A percentile compares a stretch with the other conserved stretches of the same genome.
phyloP scores from a whole-genome alignment of 176 grass and related monocot genomes.

The Dendrocalamus sinicus region DNA sequence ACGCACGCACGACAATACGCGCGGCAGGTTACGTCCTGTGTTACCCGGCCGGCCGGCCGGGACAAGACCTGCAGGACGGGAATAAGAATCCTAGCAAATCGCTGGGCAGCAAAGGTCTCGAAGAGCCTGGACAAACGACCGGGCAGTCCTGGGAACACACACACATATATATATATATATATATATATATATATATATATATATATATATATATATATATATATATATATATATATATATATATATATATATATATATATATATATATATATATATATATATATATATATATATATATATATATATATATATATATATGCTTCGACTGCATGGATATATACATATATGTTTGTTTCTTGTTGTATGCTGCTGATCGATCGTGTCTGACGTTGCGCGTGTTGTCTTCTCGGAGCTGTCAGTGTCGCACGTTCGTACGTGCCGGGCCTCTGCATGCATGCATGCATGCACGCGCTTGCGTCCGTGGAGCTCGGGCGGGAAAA shows the following conservation, averaged over 20 bases:
- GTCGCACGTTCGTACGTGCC: neutral
- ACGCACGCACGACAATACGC: neutral
- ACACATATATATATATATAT: too few relatives aligned
- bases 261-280: too few relatives aligned
- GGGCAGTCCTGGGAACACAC: neutral
- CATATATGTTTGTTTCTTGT: too few relatives aligned
- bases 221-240: too few relatives aligned
- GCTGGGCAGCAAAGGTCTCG: constrained; percentile 13
- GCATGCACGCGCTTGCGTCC: neutral
- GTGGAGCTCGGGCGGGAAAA: too few relatives aligned
- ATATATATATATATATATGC: too few relatives aligned
- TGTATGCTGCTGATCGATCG: too few relatives aligned
- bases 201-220: too few relatives aligned
- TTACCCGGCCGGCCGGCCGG: neutral
- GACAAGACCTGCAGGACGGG: neutral
- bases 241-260: too few relatives aligned
- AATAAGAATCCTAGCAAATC: constrained; percentile 24
- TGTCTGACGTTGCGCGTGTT: neutral
- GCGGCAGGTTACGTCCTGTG: too few relatives aligned
- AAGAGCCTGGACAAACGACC: constrained; percentile 33
- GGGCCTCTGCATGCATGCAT: neutral
- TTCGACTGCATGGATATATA: neutral
- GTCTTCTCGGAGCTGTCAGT: neutral
- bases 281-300: too few relatives aligned
- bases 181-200: too few relatives aligned